Evolutionary conservation across 257 asterid species (phyloP).

Genomic region (Penstemon barbatus): DNA sequence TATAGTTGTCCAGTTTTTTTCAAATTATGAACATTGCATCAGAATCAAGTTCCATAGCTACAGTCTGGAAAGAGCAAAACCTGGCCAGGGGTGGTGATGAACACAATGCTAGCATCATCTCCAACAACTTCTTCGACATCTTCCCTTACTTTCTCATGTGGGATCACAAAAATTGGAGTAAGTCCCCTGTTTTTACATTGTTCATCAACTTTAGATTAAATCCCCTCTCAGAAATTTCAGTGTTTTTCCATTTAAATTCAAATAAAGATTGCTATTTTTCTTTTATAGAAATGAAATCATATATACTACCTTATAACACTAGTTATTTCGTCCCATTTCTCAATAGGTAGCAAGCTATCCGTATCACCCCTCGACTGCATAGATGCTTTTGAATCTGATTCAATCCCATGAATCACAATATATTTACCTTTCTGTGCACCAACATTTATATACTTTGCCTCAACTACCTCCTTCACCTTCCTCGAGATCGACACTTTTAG

Average conservation of each 20-base stretch:
- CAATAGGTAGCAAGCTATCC: slow-evolving; percentile 92
- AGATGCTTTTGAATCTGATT: slow-evolving; percentile 87
- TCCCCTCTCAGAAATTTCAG: background rate
- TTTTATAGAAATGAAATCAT: background rate
- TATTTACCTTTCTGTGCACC: slow-evolving; percentile 76
- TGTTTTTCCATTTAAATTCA: background rate
- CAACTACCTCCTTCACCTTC: slow-evolving; percentile 74
- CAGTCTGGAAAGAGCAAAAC: slow-evolving; percentile 32
- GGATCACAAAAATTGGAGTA: slow-evolving; percentile 72
- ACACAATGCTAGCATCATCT: slow-evolving; percentile 69
- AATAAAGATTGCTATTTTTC: background rate
- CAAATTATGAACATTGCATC: background rate
- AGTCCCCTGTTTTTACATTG: slow-evolving; percentile 52
- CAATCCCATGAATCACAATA: slow-evolving; percentile 78
- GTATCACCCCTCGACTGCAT: slow-evolving; percentile 86
- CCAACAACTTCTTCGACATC: slow-evolving; percentile 66
- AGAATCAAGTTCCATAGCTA: background rate
- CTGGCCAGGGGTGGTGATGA: slow-evolving; percentile 94
- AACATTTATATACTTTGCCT: slow-evolving; percentile 63
- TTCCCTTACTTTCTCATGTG: slow-evolving; percentile 85
- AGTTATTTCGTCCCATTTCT: slow-evolving; percentile 71
- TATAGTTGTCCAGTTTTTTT: no score
- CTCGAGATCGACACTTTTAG: slow-evolving; percentile 67
- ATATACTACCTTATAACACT: slow-evolving; percentile 53
- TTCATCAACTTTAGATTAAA: slow-evolving; percentile 7